Evolutionary conservation across 2,329 filamentous ascomycete genomes (phyloP).

Genomic region (Fusarium staphyleae): DNA sequence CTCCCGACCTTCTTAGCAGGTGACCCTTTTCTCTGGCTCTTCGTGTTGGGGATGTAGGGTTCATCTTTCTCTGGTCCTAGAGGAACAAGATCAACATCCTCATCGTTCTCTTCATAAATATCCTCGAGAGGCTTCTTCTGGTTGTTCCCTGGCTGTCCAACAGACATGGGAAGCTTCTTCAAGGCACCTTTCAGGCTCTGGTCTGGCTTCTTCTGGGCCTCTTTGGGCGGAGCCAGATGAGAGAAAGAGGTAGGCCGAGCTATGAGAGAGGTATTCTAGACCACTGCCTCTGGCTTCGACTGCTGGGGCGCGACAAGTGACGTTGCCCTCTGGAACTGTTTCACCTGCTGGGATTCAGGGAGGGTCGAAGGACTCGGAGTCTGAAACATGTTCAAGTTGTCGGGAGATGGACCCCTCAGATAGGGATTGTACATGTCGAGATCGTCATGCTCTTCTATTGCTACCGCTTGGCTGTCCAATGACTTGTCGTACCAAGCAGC

Average conservation of each 20-base stretch:
- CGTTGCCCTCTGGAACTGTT: not conserved
- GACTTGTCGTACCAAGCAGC: not conserved
- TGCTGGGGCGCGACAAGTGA: not conserved
- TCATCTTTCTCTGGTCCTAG: conserved; percentile 30
- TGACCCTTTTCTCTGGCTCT: conserved; percentile 6
- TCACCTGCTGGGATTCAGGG: not conserved
- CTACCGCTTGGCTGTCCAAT: not conserved
- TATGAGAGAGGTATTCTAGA: not conserved
- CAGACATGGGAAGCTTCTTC: not conserved
- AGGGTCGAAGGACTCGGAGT: not conserved
- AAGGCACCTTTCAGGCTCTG: conserved; percentile 1
- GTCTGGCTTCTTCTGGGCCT: conserved; percentile 16
- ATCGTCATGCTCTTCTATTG: not conserved
- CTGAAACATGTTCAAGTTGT: not conserved
- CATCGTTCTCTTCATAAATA: not conserved
- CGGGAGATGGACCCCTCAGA: not conserved
- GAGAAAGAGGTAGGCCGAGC: not conserved
- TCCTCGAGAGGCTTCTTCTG: not conserved
- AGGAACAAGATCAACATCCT: conserved; percentile 1
- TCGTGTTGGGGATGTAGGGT: conserved; percentile 21
- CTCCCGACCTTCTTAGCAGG: not conserved
- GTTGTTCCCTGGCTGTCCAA: not conserved
- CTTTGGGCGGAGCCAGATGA: not conserved
- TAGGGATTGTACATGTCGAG: not conserved
- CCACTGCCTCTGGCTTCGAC: not conserved